A percentile compares a stretch with the other conserved stretches of the same genome.
These are phyloP conservation scores for Aspergillus floridensis DNA, from an alignment of 2,329 filamentous ascomycete genomes.

Conservation along the genomic window DNA sequence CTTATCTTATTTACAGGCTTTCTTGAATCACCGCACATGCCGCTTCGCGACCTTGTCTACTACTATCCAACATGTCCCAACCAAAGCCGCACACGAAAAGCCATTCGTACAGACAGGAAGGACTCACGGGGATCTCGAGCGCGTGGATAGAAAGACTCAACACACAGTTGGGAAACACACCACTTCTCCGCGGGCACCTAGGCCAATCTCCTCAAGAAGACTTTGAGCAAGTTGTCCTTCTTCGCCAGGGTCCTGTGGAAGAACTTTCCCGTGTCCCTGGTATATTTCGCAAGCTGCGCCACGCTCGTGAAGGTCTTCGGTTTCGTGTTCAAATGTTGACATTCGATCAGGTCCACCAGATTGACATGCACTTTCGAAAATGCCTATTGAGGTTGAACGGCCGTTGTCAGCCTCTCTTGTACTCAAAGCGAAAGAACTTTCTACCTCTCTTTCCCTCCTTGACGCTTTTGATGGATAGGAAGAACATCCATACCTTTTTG, in stretches of 20 bases:
- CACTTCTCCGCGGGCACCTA: background rate
- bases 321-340: conserved; percentile 9
- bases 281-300: conserved; percentile 18
- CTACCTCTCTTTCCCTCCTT: background rate
- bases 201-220: conserved; percentile 18
- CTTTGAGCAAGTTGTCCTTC: conserved; percentile 20
- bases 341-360: conserved; percentile 31
- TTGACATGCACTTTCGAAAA: conserved; percentile 27
- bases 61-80: too few relatives aligned
- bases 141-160: too few relatives aligned
- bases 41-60: too few relatives aligned
- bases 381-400: conserved; percentile 14
- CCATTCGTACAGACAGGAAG: too few relatives aligned
- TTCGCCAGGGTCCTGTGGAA: conserved; percentile 20
- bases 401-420: background rate
- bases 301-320: conserved; percentile 16
- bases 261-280: conserved; percentile 6
- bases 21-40: too few relatives aligned
- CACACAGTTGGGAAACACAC: too few relatives aligned
- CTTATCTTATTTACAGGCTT: background rate
- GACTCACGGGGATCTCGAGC: too few relatives aligned
- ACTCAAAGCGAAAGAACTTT: background rate
- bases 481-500: conserved; percentile 20
- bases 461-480: background rate
- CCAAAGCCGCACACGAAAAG: too few relatives aligned